Percentiles rank a stretch among this genome's conserved stretches.
Evolutionary conservation across 2,329 filamentous ascomycete genomes (phyloP).

Genomic region (Colletotrichum incanum): DNA sequence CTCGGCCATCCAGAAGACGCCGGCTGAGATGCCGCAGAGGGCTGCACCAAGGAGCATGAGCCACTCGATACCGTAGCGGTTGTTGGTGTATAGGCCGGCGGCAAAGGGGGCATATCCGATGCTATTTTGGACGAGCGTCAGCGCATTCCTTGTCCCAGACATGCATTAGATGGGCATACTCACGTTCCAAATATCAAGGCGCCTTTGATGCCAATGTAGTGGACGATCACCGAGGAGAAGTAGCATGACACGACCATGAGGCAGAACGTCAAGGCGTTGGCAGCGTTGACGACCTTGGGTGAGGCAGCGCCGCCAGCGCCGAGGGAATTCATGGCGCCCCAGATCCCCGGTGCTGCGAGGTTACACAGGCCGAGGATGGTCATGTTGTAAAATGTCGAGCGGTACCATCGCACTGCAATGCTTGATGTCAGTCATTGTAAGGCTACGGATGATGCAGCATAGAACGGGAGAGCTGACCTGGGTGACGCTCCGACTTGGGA

Average conservation of each 20-base stretch:
- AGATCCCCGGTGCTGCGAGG: conserved; percentile 79
- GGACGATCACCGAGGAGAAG: conserved; percentile 75
- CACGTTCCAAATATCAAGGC: conserved; percentile 80
- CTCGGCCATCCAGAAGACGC: conserved; percentile 84
- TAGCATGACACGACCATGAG: conserved; percentile 82
- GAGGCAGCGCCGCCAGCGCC: conserved; percentile 78
- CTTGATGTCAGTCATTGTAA: background rate
- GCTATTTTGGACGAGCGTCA: conserved; percentile 46
- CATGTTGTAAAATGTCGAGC: conserved; percentile 81
- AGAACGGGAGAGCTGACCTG: conserved; percentile 45
- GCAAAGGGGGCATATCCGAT: conserved; percentile 81
- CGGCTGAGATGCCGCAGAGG: conserved; percentile 78
- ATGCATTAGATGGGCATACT: conserved; percentile 45
- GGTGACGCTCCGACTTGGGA: conserved; percentile 51
- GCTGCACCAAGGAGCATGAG: conserved; percentile 78
- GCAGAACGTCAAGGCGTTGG: conserved; percentile 80
- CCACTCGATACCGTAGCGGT: conserved; percentile 79
- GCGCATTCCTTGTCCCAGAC: background rate
- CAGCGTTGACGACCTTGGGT: conserved; percentile 78
- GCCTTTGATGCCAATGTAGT: conserved; percentile 79
- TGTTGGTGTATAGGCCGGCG: conserved; percentile 81
- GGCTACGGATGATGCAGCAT: background rate
- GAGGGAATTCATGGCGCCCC: conserved; percentile 81
- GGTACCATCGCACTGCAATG: conserved; percentile 75
- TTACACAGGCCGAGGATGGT: conserved; percentile 80